Evolutionary conservation across 768 basidiomycete genomes (phyloP).

Genomic region (Lactifluus subvellereus): DNA sequence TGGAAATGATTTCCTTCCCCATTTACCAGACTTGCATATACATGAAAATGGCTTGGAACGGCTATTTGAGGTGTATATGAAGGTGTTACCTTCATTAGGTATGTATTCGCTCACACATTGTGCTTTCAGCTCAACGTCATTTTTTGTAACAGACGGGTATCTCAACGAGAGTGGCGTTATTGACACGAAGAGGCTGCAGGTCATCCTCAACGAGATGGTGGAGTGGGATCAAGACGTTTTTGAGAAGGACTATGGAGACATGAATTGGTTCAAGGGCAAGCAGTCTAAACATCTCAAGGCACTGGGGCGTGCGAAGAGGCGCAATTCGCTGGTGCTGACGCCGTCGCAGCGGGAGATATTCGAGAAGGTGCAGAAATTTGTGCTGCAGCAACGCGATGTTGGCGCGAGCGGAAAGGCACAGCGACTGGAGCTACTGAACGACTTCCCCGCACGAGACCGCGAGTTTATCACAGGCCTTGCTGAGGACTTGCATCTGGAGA

Average conservation of each 20-base stretch:
- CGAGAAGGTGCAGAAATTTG: conserved; percentile 70
- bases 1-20: conserved; percentile 96
- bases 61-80: conserved; percentile 95
- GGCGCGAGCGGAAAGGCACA: conserved; percentile 33
- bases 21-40: conserved; percentile 94
- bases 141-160: conserved; percentile 66
- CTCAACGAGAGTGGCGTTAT: conserved; percentile 87
- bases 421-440: conserved; percentile 65
- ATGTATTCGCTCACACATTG: conserved; percentile 22
- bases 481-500: conserved; percentile 64
- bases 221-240: conserved; percentile 87
- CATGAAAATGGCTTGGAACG: conserved; percentile 93
- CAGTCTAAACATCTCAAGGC: conserved; percentile 67
- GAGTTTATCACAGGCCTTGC: conserved; percentile 73
- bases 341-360: conserved; percentile 71
- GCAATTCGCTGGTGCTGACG: conserved; percentile 53
- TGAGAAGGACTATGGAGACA: conserved; percentile 84
- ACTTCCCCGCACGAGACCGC: conserved; percentile 74
- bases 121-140: neutral
- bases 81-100: conserved; percentile 73
- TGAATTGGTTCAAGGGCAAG: conserved; percentile 94
- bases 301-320: conserved; percentile 55
- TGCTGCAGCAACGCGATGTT: conserved; percentile 43
- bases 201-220: conserved; percentile 84
- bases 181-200: conserved; percentile 71